Conservation (phyloP, 1,284 basidiomycete genomes). For the Cystobasidiaceae sp. region DNA sequence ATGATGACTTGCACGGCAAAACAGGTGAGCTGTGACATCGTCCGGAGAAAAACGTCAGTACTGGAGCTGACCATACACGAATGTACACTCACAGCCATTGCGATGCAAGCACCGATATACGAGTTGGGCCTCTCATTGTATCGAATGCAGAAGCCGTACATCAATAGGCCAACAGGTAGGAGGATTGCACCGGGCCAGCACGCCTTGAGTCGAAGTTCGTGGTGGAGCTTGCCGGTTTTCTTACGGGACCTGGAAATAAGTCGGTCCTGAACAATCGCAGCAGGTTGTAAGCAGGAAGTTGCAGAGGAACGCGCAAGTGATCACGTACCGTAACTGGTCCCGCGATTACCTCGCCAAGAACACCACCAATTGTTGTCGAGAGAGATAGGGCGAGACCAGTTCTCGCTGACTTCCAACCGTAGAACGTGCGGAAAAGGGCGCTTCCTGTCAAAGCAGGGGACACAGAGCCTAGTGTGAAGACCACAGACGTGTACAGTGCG, state of each 20-base stretch:
- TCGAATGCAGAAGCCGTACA: constrained; percentile 24
- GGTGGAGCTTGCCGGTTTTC: constrained; percentile 15
- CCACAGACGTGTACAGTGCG: constrained; percentile 6
- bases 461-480: constrained; percentile 18
- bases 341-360: constrained; percentile 22
- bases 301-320: background rate
- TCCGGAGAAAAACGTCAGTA: background rate
- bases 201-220: constrained; percentile 18
- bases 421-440: constrained; percentile 15
- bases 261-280: background rate
- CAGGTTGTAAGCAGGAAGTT: background rate
- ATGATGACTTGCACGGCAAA: constrained; percentile 27
- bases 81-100: constrained; percentile 12
- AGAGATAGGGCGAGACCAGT: constrained; percentile 27
- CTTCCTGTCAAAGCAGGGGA: constrained; percentile 11
- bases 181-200: constrained; percentile 9
- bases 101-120: constrained; percentile 15
- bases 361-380: constrained; percentile 21
- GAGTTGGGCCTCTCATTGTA: constrained; percentile 10
- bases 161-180: constrained; percentile 24
- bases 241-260: constrained; percentile 4
- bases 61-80: background rate
- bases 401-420: constrained; percentile 25
- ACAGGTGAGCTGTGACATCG: constrained; percentile 18
- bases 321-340: constrained; percentile 18